phyloP scores from a whole-genome alignment of 257 asterid genomes.

The Henckelia pumila region DNA sequence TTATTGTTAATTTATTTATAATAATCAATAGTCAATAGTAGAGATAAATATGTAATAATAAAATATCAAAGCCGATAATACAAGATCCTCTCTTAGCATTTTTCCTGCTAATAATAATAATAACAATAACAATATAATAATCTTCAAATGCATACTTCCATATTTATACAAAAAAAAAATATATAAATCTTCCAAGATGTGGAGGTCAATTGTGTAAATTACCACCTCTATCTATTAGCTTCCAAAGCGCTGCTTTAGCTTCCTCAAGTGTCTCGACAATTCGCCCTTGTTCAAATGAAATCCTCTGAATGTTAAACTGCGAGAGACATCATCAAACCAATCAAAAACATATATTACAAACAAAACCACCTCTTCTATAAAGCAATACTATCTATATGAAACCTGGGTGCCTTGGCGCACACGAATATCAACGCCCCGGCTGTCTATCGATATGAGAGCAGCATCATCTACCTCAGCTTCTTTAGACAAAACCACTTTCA shows the following conservation, averaged over 20 bases:
- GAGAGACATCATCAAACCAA: neutral
- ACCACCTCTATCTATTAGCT: conserved; percentile 52
- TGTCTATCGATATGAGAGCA: conserved; percentile 90
- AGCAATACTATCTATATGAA: neutral
- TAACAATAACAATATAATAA: too few species aligned
- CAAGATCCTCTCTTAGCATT: neutral
- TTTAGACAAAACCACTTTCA: conserved; percentile 71
- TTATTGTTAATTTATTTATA: too few species aligned
- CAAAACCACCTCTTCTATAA: neutral
- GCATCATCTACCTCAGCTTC: conserved; percentile 91
- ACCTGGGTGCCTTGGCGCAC: conserved; percentile 98
- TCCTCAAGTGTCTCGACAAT: conserved; percentile 76
- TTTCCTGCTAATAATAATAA: neutral
- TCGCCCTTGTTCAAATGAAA: conserved; percentile 72
- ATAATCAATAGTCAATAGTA: too few species aligned
- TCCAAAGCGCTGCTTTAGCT: conserved; percentile 81
- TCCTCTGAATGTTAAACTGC: conserved; percentile 76
- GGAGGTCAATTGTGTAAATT: conserved; percentile 44
- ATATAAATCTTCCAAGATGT: neutral
- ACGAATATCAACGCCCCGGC: conserved; percentile 81
- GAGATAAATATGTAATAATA: too few species aligned
- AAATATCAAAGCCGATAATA: neutral
- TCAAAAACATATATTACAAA: neutral
- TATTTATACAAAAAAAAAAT: too few species aligned
- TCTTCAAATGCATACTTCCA: neutral